A percentile compares a stretch with the other conserved stretches of the same genome.
phyloP scores from a whole-genome alignment of 306 rosid species.

The Dalbergia oliveri region DNA sequence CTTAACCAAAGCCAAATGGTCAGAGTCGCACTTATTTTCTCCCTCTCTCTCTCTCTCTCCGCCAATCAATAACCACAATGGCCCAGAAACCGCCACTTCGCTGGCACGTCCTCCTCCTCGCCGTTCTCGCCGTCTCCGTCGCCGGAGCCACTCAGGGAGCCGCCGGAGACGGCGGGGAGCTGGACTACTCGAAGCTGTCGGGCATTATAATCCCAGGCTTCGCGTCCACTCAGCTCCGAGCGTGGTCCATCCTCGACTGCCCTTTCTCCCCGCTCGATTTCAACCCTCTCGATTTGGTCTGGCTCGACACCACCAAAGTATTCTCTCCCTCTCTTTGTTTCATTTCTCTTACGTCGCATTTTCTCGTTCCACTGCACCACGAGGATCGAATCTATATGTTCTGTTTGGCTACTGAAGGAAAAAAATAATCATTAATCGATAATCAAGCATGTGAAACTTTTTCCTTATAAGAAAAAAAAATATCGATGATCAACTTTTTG shows the following conservation, averaged over 20 bases:
- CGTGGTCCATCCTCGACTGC: constrained; percentile 98
- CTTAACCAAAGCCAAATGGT: constrained; percentile 17
- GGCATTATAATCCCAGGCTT: constrained; percentile 96
- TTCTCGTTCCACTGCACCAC: neutral
- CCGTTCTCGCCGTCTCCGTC: constrained; percentile 26
- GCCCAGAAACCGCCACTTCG: constrained; percentile 40
- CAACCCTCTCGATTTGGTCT: constrained; percentile 99
- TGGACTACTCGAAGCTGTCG: constrained; percentile 88
- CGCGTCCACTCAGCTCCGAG: constrained; percentile 98
- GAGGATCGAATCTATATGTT: neutral
- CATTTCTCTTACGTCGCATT: neutral
- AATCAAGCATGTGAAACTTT: neutral
- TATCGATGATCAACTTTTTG: constrained; percentile 2
- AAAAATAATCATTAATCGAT: neutral
- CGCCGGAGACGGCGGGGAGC: constrained; percentile 45
- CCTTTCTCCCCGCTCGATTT: constrained; percentile 97
- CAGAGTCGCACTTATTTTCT: constrained; percentile 6
- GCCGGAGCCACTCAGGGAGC: constrained; percentile 30
- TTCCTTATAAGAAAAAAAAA: neutral
- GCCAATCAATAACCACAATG: constrained; percentile 19
- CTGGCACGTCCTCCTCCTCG: constrained; percentile 40
- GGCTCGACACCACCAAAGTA: constrained; percentile 97
- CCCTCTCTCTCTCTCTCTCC: neutral
- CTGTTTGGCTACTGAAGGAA: constrained; percentile 2
- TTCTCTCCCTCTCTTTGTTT: constrained; percentile 13